Evolutionary conservation across 371 early-diverging fungal genomes (phyloP).

Genomic region (Haplosporangium sp.): DNA sequence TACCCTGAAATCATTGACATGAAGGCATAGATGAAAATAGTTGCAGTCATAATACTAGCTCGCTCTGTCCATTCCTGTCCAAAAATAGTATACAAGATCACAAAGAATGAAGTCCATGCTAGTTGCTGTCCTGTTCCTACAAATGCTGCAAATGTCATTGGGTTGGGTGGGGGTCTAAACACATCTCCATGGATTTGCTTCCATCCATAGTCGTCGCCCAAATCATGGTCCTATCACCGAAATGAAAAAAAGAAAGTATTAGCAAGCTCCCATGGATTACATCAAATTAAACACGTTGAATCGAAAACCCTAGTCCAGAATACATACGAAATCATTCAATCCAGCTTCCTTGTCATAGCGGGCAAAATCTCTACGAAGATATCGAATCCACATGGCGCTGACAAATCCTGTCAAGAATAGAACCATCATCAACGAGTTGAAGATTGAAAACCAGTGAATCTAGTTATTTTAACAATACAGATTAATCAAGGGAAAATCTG

Average conservation of each 20-base stretch:
- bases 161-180: conserved; percentile 80
- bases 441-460: conserved; percentile 91
- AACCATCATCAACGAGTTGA: conserved; percentile 89
- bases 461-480: conserved; percentile 28
- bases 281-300: not conserved
- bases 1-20: conserved; percentile 81
- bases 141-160: conserved; percentile 76
- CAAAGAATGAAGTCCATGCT: conserved; percentile 67
- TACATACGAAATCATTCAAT: conserved; percentile 75
- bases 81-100: conserved; percentile 78
- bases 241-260: not conserved
- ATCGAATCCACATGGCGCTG: conserved; percentile 69
- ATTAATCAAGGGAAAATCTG: not conserved
- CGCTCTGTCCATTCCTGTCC: conserved; percentile 83
- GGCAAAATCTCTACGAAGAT: conserved; percentile 83
- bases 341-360: conserved; percentile 85
- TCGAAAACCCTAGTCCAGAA: not conserved
- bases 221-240: conserved; percentile 73
- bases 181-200: conserved; percentile 92
- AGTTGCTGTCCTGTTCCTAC: conserved; percentile 84
- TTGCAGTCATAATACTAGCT: conserved; percentile 82
- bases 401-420: conserved; percentile 84
- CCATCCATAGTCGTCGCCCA: conserved; percentile 93
- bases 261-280: not conserved
- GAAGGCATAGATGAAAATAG: conserved; percentile 85